Evolutionary conservation across 73 alveolate genomes (phyloP).

Genomic region (Paramecium caudatum): DNA sequence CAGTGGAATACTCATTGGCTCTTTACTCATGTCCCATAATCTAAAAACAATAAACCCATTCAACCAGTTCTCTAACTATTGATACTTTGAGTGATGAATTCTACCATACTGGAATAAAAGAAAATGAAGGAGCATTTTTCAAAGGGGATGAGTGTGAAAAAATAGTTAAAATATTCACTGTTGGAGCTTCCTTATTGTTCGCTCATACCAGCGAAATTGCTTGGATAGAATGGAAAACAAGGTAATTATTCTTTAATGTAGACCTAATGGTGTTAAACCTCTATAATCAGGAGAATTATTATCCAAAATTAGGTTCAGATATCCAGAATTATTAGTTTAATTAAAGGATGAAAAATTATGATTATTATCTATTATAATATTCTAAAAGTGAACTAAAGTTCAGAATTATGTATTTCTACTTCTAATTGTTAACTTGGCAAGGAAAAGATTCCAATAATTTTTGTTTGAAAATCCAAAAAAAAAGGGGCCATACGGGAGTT

Average conservation of each 20-base stretch:
- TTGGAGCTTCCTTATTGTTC: not conserved
- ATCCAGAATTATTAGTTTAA: constrained; percentile 29
- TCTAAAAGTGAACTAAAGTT: too few relatives aligned
- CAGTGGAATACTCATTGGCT: not conserved
- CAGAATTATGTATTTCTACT: too few relatives aligned
- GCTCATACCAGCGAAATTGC: constrained; percentile 1
- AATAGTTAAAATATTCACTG: not conserved
- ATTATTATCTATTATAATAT: too few relatives aligned
- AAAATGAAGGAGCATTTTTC: not conserved
- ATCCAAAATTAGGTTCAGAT: not conserved
- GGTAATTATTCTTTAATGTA: not conserved
- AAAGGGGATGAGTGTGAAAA: constrained; percentile 45
- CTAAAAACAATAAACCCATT: too few relatives aligned
- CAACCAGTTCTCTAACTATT: not conserved
- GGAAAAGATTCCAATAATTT: too few relatives aligned
- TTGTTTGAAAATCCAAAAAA: too few relatives aligned
- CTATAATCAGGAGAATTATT: constrained; percentile 3
- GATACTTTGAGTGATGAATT: not conserved
- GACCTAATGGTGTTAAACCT: constrained; percentile 24
- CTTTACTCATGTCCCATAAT: too few relatives aligned
- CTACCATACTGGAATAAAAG: not conserved
- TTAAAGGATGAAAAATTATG: too few relatives aligned
- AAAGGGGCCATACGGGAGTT: constrained; percentile 75
- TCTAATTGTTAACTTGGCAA: too few relatives aligned
- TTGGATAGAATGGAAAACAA: constrained; percentile 1